Percentiles rank a stretch among this genome's conserved stretches.
These are phyloP conservation scores for Fusarium sp. DNA, from an alignment of 2,329 filamentous ascomycete genomes.

Conservation along the genomic window DNA sequence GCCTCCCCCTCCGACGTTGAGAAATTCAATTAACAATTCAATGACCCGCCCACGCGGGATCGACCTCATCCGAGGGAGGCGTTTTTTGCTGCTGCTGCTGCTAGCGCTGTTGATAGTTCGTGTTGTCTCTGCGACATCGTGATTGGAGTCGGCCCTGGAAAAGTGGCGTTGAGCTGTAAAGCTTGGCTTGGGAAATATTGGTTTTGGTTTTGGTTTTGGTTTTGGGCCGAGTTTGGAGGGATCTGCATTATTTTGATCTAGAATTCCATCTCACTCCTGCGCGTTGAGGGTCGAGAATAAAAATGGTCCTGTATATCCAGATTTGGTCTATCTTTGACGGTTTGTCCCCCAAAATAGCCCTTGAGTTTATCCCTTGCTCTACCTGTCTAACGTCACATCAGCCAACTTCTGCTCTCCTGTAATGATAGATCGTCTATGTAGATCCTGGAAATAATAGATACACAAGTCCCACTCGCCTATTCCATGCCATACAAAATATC, in stretches of 20 bases:
- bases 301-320: not conserved
- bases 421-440: slow-evolving; percentile 20
- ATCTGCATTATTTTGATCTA: slow-evolving; percentile 6
- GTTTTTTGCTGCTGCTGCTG: slow-evolving; percentile 10
- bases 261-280: slow-evolving; percentile 21
- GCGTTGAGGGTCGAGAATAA: not conserved
- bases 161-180: slow-evolving; percentile 37
- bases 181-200: slow-evolving; percentile 27
- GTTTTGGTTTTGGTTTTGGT: not conserved
- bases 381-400: not conserved
- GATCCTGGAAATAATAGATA: slow-evolving; percentile 4
- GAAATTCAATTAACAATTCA: slow-evolving; percentile 33
- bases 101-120: slow-evolving; percentile 36
- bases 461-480: slow-evolving; percentile 9
- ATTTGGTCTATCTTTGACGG: not conserved
- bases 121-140: slow-evolving; percentile 14
- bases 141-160: slow-evolving; percentile 36
- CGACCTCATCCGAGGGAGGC: slow-evolving; percentile 25
- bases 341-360: not conserved
- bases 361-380: slow-evolving; percentile 10
- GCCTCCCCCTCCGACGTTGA: slow-evolving; percentile 13
- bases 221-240: not conserved
- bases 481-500: slow-evolving; percentile 16
- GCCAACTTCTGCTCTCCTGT: not conserved
- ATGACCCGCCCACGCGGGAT: slow-evolving; percentile 21